Percentiles rank a stretch among this genome's conserved stretches.
These are phyloP conservation scores for Cadophora gregata DNA, from an alignment of 2,329 filamentous ascomycete species.

Conservation along the genomic window DNA sequence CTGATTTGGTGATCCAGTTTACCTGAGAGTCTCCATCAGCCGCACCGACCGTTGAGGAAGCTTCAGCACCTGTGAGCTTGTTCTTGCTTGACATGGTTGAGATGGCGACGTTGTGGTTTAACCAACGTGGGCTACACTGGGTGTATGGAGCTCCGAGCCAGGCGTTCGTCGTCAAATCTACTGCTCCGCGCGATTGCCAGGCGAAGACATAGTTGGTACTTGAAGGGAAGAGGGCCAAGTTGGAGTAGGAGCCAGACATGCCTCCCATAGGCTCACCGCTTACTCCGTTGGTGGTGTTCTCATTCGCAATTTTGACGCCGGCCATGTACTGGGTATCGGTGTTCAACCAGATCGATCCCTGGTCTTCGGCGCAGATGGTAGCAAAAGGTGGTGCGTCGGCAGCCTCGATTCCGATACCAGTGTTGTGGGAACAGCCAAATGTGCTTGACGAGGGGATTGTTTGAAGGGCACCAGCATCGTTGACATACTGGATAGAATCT, in stretches of 20 bases:
- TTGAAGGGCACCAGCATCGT: constrained; percentile 54
- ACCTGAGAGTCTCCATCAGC: constrained; percentile 61
- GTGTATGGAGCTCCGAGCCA: constrained; percentile 66
- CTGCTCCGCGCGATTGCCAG: constrained; percentile 66
- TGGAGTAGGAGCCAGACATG: constrained; percentile 67
- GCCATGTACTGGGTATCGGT: constrained; percentile 63
- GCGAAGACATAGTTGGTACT: constrained; percentile 63
- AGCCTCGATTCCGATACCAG: constrained; percentile 66
- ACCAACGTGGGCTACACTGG: constrained; percentile 44
- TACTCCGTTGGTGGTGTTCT: constrained; percentile 64
- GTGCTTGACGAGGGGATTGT: constrained; percentile 57
- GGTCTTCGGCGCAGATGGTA: constrained; percentile 65
- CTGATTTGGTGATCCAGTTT: constrained; percentile 61
- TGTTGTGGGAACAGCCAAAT: constrained; percentile 70
- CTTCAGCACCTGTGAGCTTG: constrained; percentile 59
- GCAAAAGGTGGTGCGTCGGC: constrained; percentile 64
- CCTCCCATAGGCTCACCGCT: constrained; percentile 64
- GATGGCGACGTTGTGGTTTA: constrained; percentile 63
- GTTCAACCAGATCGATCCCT: constrained; percentile 69
- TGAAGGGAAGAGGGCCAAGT: constrained; percentile 58
- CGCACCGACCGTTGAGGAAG: constrained; percentile 57
- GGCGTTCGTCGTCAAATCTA: constrained; percentile 57
- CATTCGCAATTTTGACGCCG: constrained; percentile 66
- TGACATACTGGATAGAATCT: constrained; percentile 60
- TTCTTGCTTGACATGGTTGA: constrained; percentile 62